Conservation (phyloP, 1,284 basidiomycete species). For the Cutaneotrichosporon sp. region DNA sequence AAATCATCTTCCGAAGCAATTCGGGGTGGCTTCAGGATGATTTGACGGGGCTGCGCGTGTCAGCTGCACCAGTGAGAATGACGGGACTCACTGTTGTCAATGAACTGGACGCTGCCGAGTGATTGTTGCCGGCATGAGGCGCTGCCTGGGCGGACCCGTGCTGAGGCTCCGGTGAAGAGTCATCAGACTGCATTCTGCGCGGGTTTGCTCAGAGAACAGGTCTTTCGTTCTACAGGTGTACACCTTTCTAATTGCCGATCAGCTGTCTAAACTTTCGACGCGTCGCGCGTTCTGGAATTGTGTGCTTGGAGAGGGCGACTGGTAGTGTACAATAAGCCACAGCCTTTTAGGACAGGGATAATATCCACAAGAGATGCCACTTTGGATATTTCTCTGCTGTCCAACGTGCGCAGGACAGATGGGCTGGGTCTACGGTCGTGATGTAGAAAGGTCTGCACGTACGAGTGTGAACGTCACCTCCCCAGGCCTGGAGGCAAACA, state of each 20-base stretch:
- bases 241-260: background rate
- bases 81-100: background rate
- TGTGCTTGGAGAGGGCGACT: background rate
- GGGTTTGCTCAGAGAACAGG: background rate
- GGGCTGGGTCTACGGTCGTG: too few relatives aligned
- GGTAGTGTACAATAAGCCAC: background rate
- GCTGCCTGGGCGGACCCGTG: background rate
- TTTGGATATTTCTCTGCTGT: too few relatives aligned
- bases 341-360: too few relatives aligned
- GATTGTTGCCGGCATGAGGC: slow-evolving; percentile 1
- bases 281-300: background rate
- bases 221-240: too few relatives aligned
- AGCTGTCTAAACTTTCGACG: background rate
- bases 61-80: background rate
- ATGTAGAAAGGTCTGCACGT: too few relatives aligned
- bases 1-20: slow-evolving; percentile 16
- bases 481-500: too few relatives aligned
- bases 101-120: background rate
- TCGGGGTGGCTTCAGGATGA: slow-evolving; percentile 15
- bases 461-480: too few relatives aligned
- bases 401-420: too few relatives aligned
- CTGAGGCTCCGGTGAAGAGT: slow-evolving; percentile 8
- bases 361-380: too few relatives aligned
- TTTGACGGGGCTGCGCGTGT: slow-evolving; percentile 5
- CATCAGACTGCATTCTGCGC: slow-evolving; percentile 7